phyloP scores from a whole-genome alignment of 352 stramenopile genomes.

The Pythium aquatile region DNA sequence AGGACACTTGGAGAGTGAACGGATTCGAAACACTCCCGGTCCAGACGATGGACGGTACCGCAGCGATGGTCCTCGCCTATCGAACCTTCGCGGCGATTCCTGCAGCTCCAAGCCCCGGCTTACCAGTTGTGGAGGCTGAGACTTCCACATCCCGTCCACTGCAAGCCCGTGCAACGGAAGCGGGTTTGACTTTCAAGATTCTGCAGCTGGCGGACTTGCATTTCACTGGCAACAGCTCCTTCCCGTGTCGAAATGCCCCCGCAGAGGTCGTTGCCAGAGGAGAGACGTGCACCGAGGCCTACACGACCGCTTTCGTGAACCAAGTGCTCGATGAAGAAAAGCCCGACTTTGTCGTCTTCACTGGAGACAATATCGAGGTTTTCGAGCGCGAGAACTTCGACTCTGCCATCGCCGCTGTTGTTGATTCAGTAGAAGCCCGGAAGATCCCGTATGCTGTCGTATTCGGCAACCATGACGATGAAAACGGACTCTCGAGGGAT shows the following conservation, averaged over 20 bases:
- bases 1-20: not conserved
- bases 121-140: no score
- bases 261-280: slow-evolving; percentile 10
- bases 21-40: not conserved
- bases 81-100: not conserved
- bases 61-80: not conserved
- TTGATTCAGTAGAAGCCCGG: slow-evolving; percentile 33
- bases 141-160: not conserved
- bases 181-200: slow-evolving; percentile 39
- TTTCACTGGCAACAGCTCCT: slow-evolving; percentile 41
- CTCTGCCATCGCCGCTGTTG: slow-evolving; percentile 38
- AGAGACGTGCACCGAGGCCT: slow-evolving; percentile 39
- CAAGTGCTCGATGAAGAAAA: slow-evolving; percentile 45
- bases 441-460: slow-evolving; percentile 54
- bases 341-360: slow-evolving; percentile 59
- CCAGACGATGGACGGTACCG: not conserved
- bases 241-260: slow-evolving; percentile 33
- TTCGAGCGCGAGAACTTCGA: slow-evolving; percentile 14
- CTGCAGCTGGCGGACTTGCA: slow-evolving; percentile 59
- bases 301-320: slow-evolving; percentile 47
- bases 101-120: no score
- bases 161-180: not conserved
- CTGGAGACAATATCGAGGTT: slow-evolving; percentile 52
- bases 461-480: slow-evolving; percentile 65
- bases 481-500: slow-evolving; percentile 35